Evolutionary conservation across 352 stramenopile genomes (phyloP), one percentile per base, ranked within the genome.

Genomic region (Phytophthora hibernalis): DNA sequence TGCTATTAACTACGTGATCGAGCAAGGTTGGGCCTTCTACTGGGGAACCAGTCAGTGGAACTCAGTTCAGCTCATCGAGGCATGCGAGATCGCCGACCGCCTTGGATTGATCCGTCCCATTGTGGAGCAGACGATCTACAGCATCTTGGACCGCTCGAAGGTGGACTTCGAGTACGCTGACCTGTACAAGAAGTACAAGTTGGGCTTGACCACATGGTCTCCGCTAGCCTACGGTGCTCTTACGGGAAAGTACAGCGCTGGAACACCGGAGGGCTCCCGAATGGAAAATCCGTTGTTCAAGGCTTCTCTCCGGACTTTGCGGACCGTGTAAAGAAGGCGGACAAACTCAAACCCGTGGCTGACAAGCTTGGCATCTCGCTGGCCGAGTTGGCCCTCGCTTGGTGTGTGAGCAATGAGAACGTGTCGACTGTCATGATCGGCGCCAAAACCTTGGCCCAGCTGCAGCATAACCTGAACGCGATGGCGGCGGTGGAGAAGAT

Each of bases 181-280:
- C 18, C 40, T 72, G 31, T 91, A 87, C 75, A 76, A 75, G 48
- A 79, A 80, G 38, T 89, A 86, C 65, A 84, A 81, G 49, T 68
- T 86, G 24, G 85, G 81, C 13, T 54, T 85, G 20, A 91, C 83
- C 22, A 90, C 78, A 9, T 93, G 82, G 82, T 89, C 76, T 28
- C 83, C 83, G 2, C 57, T 93, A 7, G 66, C 70, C 0, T 85
- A 69, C 30, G 84, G 85, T 16, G 61, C 87, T 12, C 65, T 94
- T 1, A 90, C 85, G 16, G 83, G 83, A 58, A 93, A 92, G 65
- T 93, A 92, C 79, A 86, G 76, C 51, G 68, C 74, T 15, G 80
- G 76, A 1, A 80, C 79, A 16, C 74, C 77, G 3, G 79, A 82
- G 1, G 82, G 69, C 30, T 90, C 69, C 12, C 80, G 72, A 40